phyloP scores from a whole-genome alignment of 164 flowering plant species.

The Chimonanthus salicifolius region DNA sequence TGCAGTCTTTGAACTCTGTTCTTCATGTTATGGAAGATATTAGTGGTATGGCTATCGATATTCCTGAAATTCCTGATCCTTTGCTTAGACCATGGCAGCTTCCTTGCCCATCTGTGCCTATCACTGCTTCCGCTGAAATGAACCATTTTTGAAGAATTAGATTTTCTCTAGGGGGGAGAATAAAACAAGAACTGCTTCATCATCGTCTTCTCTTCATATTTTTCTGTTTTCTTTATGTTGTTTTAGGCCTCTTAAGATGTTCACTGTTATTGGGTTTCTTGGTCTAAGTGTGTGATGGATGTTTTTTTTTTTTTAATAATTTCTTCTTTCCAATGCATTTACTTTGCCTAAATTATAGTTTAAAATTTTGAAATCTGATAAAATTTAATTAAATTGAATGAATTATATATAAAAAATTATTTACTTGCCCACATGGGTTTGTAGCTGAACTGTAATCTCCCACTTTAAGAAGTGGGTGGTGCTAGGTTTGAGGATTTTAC shows the following conservation, averaged over 20 bases:
- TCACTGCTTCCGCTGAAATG: slow-evolving; percentile 43
- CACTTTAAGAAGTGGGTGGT: too few species aligned
- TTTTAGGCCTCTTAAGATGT: too few species aligned
- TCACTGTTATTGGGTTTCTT: background rate
- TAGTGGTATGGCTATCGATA: slow-evolving; percentile 25
- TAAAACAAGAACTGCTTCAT: background rate
- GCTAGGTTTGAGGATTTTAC: too few species aligned
- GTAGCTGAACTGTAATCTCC: too few species aligned
- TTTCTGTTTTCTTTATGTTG: too few species aligned
- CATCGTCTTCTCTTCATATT: background rate
- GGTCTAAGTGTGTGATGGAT: background rate
- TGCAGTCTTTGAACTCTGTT: slow-evolving; percentile 31
- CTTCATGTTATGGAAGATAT: slow-evolving; percentile 20
- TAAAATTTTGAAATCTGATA: too few species aligned
- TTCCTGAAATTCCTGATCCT: slow-evolving; percentile 35
- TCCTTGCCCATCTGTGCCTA: slow-evolving; percentile 29
- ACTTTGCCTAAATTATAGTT: too few species aligned
- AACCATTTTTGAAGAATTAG: slow-evolving; percentile 27
- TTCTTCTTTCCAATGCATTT: background rate
- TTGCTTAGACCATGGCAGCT: slow-evolving; percentile 45
- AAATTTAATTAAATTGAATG: too few species aligned
- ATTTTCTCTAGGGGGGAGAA: background rate
- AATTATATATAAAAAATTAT: too few species aligned
- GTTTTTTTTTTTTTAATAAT: background rate
- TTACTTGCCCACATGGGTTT: too few species aligned